Base-by-base conservation (phyloP, 306 rosid species). In the Inga oerstediana region DNA sequence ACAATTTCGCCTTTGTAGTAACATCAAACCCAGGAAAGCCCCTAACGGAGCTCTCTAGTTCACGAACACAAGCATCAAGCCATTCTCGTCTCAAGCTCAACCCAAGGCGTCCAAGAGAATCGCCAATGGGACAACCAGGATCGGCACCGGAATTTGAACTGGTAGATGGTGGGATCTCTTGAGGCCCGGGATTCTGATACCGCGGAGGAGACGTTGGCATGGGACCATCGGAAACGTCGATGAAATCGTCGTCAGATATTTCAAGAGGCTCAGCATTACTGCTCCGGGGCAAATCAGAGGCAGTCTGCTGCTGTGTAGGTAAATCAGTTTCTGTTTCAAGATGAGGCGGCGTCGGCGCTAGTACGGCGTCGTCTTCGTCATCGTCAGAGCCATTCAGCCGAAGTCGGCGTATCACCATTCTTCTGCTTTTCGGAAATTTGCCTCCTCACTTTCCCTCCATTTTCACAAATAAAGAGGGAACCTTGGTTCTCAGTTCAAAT, bases 401-500 rank as follows among this genome's bases (percentile, higher is more conserved):
- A 20, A 92, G 95, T 70, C 98, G 93, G 56, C 98, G 88, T 49
- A 93, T 80, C 32, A 84, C 70, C 97, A 90, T 91, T 82, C 65
- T 56, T 45, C 68, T 39, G 54, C 6, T 45, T 34, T 82, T 58
- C 24, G 58, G 41, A 78, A 78, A 45, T 76, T 58, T 61, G 82
- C 4, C 10, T 69, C 10, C 58, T 3, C 7, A 4, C 5, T 59
- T 51, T 79, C 65, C 73, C 79, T 64, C 79, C 72, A 64, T 74
- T 41, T 68, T 17, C 24, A 39, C 27, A 59, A 39, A 54, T 24
- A 22, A 10, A 43, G 85, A 70, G 85, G 80, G 84, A 86, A 78
- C 58, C 48, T 45, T 15, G 61, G 17, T 15, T 54, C 61, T 19
- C 61, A 19, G n/a, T 54, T 58, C 30, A n/a, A 20, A 58, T n/a